phyloP scores from a whole-genome alignment of 2,329 filamentous ascomycete species.

The Fusarium sp. region DNA sequence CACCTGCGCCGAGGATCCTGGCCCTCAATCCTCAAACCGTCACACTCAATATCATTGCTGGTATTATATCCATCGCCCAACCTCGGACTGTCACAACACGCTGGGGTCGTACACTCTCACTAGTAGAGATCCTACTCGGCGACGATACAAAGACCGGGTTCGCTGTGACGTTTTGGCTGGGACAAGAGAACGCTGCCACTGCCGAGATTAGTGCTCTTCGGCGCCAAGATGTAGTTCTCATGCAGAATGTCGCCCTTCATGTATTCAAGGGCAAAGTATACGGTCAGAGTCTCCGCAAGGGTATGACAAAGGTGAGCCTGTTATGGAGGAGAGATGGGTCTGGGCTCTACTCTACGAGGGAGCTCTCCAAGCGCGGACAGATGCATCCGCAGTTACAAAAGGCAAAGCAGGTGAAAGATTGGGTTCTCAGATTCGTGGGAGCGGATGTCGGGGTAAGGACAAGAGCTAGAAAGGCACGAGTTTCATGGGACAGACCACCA shows the following conservation, averaged over 20 bases:
- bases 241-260: constrained; percentile 82
- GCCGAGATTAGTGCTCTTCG: constrained; percentile 61
- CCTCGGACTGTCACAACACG: constrained; percentile 75
- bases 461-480: constrained; percentile 19
- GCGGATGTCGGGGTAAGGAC: constrained; percentile 42
- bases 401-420: constrained; percentile 75
- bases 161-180: constrained; percentile 85
- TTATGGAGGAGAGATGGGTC: constrained; percentile 64
- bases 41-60: constrained; percentile 84
- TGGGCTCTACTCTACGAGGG: constrained; percentile 67
- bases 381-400: constrained; percentile 68
- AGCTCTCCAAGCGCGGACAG: constrained; percentile 53
- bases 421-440: constrained; percentile 78
- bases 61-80: constrained; percentile 77
- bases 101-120: constrained; percentile 69
- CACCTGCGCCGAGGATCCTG: constrained; percentile 71
- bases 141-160: constrained; percentile 88
- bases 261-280: constrained; percentile 83
- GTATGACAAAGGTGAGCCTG: constrained; percentile 75
- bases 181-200: constrained; percentile 49
- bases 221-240: constrained; percentile 79
- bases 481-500: constrained; percentile 55
- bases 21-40: constrained; percentile 82
- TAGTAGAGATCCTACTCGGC: constrained; percentile 83
- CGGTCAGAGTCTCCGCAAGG: constrained; percentile 81